Conservation (phyloP, 495 filamentous ascomycete species). For the Tetracladium marchalianum region DNA sequence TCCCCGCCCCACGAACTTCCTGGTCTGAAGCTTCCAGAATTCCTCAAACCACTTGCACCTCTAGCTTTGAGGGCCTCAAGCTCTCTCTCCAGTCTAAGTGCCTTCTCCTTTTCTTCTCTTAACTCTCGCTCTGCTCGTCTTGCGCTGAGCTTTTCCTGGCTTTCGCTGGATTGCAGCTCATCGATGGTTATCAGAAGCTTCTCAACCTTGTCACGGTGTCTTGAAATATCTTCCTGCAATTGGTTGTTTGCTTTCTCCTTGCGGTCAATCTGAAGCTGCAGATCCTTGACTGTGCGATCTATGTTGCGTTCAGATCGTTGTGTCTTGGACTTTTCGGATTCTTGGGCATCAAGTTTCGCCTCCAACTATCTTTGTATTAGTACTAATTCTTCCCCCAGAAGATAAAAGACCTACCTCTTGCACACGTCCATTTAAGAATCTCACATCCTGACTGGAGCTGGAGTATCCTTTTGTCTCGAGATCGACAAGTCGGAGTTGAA, state of each 20-base stretch:
- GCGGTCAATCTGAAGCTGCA: slow-evolving; percentile 86
- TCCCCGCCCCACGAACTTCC: not conserved
- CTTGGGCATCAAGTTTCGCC: slow-evolving; percentile 78
- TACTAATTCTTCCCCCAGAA: not conserved
- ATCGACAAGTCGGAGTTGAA: slow-evolving; percentile 83
- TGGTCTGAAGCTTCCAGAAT: slow-evolving; percentile 24
- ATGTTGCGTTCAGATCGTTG: slow-evolving; percentile 85
- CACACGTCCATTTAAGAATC: slow-evolving; percentile 88
- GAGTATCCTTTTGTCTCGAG: slow-evolving; percentile 96
- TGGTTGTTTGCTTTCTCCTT: slow-evolving; percentile 75
- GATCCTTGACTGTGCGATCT: slow-evolving; percentile 87
- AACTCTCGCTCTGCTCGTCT: slow-evolving; percentile 84
- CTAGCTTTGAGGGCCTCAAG: slow-evolving; percentile 74
- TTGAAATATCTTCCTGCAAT: slow-evolving; percentile 69
- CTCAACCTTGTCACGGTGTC: slow-evolving; percentile 80
- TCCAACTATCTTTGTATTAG: slow-evolving; percentile 58
- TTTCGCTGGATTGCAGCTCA: slow-evolving; percentile 81
- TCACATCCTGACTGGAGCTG: slow-evolving; percentile 84
- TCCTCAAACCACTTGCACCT: slow-evolving; percentile 34
- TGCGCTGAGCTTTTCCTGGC: slow-evolving; percentile 63
- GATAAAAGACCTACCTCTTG: slow-evolving; percentile 65
- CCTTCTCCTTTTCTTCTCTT: slow-evolving; percentile 80
- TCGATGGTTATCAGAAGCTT: slow-evolving; percentile 84
- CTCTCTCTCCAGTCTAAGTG: slow-evolving; percentile 74
- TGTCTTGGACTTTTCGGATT: slow-evolving; percentile 64